These are phyloP conservation scores for Alliaria petiolata DNA, from an alignment of 345 rosid species.

Conservation along the genomic window DNA sequence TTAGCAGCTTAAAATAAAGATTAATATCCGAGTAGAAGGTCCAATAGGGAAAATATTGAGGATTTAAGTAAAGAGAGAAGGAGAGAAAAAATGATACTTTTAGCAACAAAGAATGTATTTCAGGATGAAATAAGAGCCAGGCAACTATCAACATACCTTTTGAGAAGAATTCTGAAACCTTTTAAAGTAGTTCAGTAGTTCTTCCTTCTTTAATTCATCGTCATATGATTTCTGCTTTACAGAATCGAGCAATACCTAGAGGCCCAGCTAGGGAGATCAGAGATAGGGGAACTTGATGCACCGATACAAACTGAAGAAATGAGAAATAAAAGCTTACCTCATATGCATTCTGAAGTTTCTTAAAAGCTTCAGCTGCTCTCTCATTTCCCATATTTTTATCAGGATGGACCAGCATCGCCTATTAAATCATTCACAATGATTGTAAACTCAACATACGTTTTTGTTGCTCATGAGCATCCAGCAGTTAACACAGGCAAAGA, in stretches of 20 bases:
- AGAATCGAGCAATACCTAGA: slow-evolving; percentile 84
- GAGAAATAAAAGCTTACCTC: slow-evolving; percentile 46
- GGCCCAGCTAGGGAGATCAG: slow-evolving; percentile 15
- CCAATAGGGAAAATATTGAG: background rate
- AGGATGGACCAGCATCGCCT: slow-evolving; percentile 99
- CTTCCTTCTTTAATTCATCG: slow-evolving; percentile 89
- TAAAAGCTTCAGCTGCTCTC: slow-evolving; percentile 98
- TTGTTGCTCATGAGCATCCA: background rate
- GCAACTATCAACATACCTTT: slow-evolving; percentile 50
- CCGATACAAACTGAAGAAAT: slow-evolving; percentile 15
- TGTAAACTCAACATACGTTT: background rate
- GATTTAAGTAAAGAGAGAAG: background rate
- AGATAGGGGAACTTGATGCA: background rate
- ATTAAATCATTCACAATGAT: slow-evolving; percentile 24
- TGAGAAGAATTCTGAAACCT: slow-evolving; percentile 74
- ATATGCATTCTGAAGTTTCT: slow-evolving; percentile 96
- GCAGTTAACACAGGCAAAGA: background rate
- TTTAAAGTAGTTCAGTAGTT: slow-evolving; percentile 71
- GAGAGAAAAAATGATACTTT: background rate
- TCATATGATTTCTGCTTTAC: slow-evolving; percentile 80
- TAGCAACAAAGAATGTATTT: background rate
- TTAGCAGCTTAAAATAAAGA: slow-evolving; percentile 21
- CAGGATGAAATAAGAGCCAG: background rate
- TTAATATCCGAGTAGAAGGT: background rate
- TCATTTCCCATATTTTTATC: slow-evolving; percentile 98